Evolutionary conservation across 176 grass and related monocot species (phyloP).

Genomic region (Triticum dicoccoides): DNA sequence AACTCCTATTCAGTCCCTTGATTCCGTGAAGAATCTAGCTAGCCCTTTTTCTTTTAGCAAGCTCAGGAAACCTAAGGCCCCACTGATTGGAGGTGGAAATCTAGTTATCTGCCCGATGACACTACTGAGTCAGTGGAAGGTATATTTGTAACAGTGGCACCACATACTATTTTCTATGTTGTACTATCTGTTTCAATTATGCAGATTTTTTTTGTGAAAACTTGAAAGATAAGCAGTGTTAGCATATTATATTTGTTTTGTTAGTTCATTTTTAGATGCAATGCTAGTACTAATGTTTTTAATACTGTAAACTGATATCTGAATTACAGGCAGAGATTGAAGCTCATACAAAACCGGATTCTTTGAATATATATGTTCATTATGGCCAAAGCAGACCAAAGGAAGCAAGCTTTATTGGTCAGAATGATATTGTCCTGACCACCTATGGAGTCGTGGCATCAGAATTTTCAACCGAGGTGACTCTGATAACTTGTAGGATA

Average conservation of each 20-base stretch:
- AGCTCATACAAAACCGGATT: slow-evolving; percentile 63
- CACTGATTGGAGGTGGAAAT: slow-evolving; percentile 70
- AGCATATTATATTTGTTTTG: neutral
- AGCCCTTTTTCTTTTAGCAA: slow-evolving; percentile 72
- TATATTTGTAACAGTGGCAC: slow-evolving; percentile 35
- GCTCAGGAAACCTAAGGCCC: slow-evolving; percentile 59
- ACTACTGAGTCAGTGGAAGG: slow-evolving; percentile 96
- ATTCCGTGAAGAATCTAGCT: slow-evolving; percentile 60
- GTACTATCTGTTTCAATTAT: neutral
- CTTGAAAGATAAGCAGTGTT: neutral
- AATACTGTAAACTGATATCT: slow-evolving; percentile 21
- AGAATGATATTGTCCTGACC: slow-evolving; percentile 87
- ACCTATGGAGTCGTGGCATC: slow-evolving; percentile 93
- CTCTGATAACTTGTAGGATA: slow-evolving; percentile 31
- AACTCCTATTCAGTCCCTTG: slow-evolving; percentile 32
- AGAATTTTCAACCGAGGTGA: slow-evolving; percentile 88
- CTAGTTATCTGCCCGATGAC: slow-evolving; percentile 96
- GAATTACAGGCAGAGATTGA: slow-evolving; percentile 80
- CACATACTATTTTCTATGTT: slow-evolving; percentile 13
- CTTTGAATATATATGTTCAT: slow-evolving; percentile 81
- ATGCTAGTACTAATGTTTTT: neutral
- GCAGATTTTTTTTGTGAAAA: neutral
- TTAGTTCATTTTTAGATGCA: slow-evolving; percentile 7
- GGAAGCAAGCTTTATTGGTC: slow-evolving; percentile 66
- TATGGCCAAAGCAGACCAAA: slow-evolving; percentile 94